Conservation (phyloP, 2,329 filamentous ascomycete species). For the Claviceps maximensis region DNA sequence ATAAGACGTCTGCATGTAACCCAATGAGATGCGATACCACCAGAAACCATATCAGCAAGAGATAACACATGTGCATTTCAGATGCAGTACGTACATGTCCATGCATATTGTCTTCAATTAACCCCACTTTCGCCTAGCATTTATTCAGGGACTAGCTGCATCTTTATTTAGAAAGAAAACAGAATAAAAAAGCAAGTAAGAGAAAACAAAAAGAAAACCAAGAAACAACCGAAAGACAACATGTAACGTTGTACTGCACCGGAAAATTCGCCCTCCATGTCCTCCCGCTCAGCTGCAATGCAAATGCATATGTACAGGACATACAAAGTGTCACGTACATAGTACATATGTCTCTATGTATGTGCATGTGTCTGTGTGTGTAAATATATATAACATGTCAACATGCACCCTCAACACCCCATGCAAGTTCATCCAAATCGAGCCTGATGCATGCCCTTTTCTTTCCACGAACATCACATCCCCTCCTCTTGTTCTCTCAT, state of each 20-base stretch:
- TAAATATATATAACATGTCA: too few species aligned
- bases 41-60: not conserved
- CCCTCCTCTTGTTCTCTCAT: not conserved
- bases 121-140: too few species aligned
- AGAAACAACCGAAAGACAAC: not conserved
- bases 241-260: not conserved
- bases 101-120: too few species aligned
- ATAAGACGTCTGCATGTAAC: not conserved
- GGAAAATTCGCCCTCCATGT: not conserved
- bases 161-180: not conserved
- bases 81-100: too few species aligned
- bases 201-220: not conserved
- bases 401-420: too few species aligned
- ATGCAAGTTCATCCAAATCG: not conserved
- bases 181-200: not conserved
- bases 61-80: not conserved
- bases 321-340: too few species aligned
- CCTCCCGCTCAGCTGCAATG: not conserved
- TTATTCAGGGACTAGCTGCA: not conserved
- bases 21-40: not conserved
- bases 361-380: too few species aligned
- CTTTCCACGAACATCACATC: not conserved
- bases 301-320: too few species aligned
- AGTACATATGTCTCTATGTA: too few species aligned
- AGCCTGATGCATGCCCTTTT: not conserved